phyloP scores from a whole-genome alignment of 164 flowering plant genomes.

The Dillenia suffruticosa region DNA sequence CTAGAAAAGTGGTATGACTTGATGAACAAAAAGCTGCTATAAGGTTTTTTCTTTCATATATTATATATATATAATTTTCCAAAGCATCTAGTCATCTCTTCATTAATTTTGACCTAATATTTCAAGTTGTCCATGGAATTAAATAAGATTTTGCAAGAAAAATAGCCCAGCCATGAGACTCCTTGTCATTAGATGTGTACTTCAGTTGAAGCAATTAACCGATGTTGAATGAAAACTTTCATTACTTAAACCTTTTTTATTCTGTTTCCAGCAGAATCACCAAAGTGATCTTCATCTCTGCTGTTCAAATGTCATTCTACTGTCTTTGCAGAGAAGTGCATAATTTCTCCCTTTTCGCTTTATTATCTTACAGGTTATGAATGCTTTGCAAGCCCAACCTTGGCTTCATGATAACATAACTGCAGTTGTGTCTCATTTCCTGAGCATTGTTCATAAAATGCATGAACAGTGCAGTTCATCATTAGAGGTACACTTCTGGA shows the following conservation, averaged over 20 bases:
- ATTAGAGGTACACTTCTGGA: slow-evolving; percentile 55
- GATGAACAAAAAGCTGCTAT: not conserved
- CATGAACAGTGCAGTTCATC: slow-evolving; percentile 75
- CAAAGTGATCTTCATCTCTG: too few relatives aligned
- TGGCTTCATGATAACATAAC: slow-evolving; percentile 48
- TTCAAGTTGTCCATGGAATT: not conserved
- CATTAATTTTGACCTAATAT: not conserved
- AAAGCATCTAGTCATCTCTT: not conserved
- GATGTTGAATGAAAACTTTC: too few relatives aligned
- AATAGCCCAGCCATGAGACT: too few relatives aligned
- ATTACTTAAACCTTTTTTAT: too few relatives aligned
- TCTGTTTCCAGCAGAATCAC: too few relatives aligned
- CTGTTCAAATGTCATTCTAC: too few relatives aligned
- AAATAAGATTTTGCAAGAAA: too few relatives aligned
- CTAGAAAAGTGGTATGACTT: slow-evolving; percentile 56
- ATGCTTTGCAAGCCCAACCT: slow-evolving; percentile 79
- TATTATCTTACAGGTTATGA: slow-evolving; percentile 50
- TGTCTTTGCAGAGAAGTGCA: not conserved
- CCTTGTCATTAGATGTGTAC: too few relatives aligned
- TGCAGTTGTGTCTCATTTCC: slow-evolving; percentile 52
- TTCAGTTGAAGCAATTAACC: too few relatives aligned
- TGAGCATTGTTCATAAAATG: slow-evolving; percentile 75
- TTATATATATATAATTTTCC: not conserved
- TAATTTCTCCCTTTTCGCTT: not conserved
- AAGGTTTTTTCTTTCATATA: not conserved